Percentiles rank a stretch among this genome's conserved stretches.
phyloP scores from a whole-genome alignment of 2,329 filamentous ascomycete genomes.

The Fusarium albidum region DNA sequence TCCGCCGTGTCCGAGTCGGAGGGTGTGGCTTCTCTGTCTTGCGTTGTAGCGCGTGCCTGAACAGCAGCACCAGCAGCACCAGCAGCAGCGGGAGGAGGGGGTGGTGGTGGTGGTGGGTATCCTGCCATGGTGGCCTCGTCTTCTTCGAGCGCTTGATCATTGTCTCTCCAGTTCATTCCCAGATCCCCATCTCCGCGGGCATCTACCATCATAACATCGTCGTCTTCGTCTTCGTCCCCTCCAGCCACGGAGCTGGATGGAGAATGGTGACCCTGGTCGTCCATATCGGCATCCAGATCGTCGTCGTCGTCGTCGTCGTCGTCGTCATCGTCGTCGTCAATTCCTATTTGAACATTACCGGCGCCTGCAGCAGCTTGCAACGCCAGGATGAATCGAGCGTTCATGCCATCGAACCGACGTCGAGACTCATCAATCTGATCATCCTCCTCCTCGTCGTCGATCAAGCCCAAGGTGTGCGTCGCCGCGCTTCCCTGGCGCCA shows the following conservation, averaged over 20 bases:
- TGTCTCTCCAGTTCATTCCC: constrained; percentile 59
- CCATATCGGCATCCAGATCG: constrained; percentile 55
- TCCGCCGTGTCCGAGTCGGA: constrained; percentile 76
- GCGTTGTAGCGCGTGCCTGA: constrained; percentile 49
- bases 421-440: constrained; percentile 55
- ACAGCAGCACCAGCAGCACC: constrained; percentile 54
- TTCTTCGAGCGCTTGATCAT: constrained; percentile 75
- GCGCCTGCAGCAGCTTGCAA: constrained; percentile 46
- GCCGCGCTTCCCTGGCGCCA: constrained; percentile 90
- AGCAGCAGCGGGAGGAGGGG: no score
- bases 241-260: constrained; percentile 44
- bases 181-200: constrained; percentile 56
- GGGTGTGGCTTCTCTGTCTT: constrained; percentile 70
- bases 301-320: constrained; percentile 49
- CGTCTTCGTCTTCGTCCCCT: constrained; percentile 59
- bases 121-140: constrained; percentile 81
- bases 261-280: constrained; percentile 47
- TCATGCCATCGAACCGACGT: constrained; percentile 43
- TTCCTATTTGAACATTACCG: constrained; percentile 41
- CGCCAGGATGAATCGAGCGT: constrained; percentile 48
- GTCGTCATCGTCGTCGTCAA: constrained; percentile 42
- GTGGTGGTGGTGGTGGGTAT: constrained; percentile 71
- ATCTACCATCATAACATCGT: constrained; percentile 67
- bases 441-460: constrained; percentile 57
- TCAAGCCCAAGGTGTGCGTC: constrained; percentile 67